Conservation (phyloP, 768 basidiomycete genomes). For the Leccinum ochraceum region DNA sequence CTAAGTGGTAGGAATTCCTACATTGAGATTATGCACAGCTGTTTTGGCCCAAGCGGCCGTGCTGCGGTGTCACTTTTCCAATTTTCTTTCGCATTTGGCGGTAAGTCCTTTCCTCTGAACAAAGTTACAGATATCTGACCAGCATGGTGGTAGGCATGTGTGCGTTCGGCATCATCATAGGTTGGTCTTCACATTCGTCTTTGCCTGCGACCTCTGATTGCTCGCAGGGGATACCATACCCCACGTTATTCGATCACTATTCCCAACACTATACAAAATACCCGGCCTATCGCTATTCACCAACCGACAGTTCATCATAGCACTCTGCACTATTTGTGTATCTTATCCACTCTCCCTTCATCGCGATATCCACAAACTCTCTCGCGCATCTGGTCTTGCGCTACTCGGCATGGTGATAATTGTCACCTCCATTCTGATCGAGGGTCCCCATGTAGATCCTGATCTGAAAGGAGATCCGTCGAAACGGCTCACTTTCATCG, state of each 20-base stretch:
- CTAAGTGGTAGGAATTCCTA: conserved; percentile 90
- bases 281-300: conserved; percentile 77
- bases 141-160: conserved; percentile 75
- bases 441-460: conserved; percentile 73
- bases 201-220: not conserved
- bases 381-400: conserved; percentile 89
- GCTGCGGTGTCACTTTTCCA: conserved; percentile 97
- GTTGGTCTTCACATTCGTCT: conserved; percentile 25
- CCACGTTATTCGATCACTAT: conserved; percentile 84
- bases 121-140: conserved; percentile 5
- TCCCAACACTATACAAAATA: conserved; percentile 66
- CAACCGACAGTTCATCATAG: conserved; percentile 88
- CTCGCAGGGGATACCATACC: conserved; percentile 88
- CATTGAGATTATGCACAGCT: conserved; percentile 92
- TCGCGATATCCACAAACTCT: conserved; percentile 96
- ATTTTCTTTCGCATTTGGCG: conserved; percentile 96
- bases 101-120: conserved; percentile 40
- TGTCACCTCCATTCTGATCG: conserved; percentile 79
- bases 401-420: conserved; percentile 94
- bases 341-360: conserved; percentile 96
- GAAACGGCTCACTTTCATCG: conserved; percentile 72
- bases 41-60: conserved; percentile 89
- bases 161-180: conserved; percentile 96
- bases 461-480: conserved; percentile 77
- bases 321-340: conserved; percentile 81